Conservation (phyloP, 2,329 filamentous ascomycete species). For the Salinomyces thailandicus region DNA sequence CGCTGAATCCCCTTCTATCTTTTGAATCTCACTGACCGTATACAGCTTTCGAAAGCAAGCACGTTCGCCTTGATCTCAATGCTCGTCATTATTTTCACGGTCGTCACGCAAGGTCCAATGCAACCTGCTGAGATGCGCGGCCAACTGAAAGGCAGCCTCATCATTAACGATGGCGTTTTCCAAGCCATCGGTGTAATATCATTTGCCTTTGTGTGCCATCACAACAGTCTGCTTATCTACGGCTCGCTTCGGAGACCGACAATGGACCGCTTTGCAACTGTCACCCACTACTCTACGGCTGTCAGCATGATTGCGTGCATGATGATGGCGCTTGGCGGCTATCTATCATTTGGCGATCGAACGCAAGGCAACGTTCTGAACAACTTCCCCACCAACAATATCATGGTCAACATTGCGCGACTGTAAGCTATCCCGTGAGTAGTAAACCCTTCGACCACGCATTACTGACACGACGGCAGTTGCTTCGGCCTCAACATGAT, state of each 20-base stretch:
- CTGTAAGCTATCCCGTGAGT: slow-evolving; percentile 45
- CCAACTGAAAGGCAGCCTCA: slow-evolving; percentile 54
- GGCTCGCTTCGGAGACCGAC: slow-evolving; percentile 89
- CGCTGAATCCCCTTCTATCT: not conserved
- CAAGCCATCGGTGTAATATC: slow-evolving; percentile 97
- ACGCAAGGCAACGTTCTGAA: slow-evolving; percentile 95
- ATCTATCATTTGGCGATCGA: slow-evolving; percentile 83
- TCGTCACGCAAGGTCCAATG: slow-evolving; percentile 70
- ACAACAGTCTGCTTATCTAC: slow-evolving; percentile 96
- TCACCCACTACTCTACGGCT: slow-evolving; percentile 87
- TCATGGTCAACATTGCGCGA: slow-evolving; percentile 87
- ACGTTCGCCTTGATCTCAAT: slow-evolving; percentile 89
- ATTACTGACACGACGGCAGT: slow-evolving; percentile 20
- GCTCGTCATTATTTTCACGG: slow-evolving; percentile 76
- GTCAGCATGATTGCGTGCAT: slow-evolving; percentile 90
- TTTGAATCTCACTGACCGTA: slow-evolving; percentile 7
- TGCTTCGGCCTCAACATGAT: slow-evolving; percentile 99
- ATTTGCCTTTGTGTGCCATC: slow-evolving; percentile 75
- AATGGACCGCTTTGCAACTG: slow-evolving; percentile 82
- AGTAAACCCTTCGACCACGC: no score
- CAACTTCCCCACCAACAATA: slow-evolving; percentile 86
- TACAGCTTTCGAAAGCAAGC: slow-evolving; percentile 85
- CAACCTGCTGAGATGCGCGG: slow-evolving; percentile 65
- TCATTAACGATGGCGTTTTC: slow-evolving; percentile 84
- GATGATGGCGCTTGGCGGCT: slow-evolving; percentile 76